Evolutionary conservation across 1,284 basidiomycete species (phyloP), one percentile per base, ranked within the genome.

Genomic region (Vanrija sp.): DNA sequence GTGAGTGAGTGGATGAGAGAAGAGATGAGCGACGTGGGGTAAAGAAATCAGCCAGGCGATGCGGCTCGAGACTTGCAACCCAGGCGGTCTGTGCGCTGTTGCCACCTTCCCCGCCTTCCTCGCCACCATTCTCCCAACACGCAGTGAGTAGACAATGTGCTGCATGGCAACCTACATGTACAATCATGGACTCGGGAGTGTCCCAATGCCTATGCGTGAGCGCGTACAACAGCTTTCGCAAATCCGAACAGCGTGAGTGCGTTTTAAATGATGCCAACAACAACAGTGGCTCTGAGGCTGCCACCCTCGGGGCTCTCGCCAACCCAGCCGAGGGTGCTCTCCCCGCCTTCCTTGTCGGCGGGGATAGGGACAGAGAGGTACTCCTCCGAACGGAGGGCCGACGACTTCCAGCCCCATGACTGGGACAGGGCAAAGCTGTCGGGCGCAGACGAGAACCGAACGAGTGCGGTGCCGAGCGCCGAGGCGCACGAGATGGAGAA

Each of bases 401-500:
- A 73, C 1, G 70, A 73, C 56, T 80, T 80, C 79, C 79, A 81
- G n/a, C 80, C 80, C 79, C 79, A 80, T 12, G 70, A 75, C 66
- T 81, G 79, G 14, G 71, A 76, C 38, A 92, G 81, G 21, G 85
- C 82, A 69, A 97, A 96, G 46, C 83, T 81, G 71, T 96, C 92
- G 2, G 92, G 93, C 1, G 86, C 84, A 58, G 88, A 91, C 18
- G 70, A 68, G 62, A 96, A 96, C 46, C 86, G 82, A 45, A 90
- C 92, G 65, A 92, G 80, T 21, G 86, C 86, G 4, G 86, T 85
- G 7, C 93, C 91, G 6, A 88, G 85, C 12, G 87, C 85, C 52
- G 84, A 88, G 1, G 88, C 84, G 67, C 91, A 94, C 56, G 84
- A 84, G 59, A 96, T 86, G 44, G 83, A 83, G 68, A 97, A 96